phyloP scores from a whole-genome alignment of 2,329 filamentous ascomycete species.

The Onygena corvina region DNA sequence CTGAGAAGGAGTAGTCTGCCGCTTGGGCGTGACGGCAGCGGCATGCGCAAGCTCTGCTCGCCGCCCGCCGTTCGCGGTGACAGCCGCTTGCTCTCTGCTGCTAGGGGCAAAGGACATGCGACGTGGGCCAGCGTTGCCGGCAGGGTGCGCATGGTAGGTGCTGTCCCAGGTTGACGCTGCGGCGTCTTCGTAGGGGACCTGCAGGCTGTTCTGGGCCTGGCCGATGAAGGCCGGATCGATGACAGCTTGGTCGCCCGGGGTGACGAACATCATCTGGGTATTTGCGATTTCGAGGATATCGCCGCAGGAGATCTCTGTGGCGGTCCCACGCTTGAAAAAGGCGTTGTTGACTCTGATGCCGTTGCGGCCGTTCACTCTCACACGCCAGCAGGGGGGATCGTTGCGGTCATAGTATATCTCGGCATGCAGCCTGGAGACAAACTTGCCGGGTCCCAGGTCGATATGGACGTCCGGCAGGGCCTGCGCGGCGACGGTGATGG shows the following conservation, averaged over 20 bases:
- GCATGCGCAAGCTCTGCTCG: slow-evolving; percentile 3
- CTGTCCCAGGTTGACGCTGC: slow-evolving; percentile 26
- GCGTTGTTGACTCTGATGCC: slow-evolving; percentile 72
- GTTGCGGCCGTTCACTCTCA: slow-evolving; percentile 82
- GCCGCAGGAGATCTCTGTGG: slow-evolving; percentile 62
- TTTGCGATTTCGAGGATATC: slow-evolving; percentile 84
- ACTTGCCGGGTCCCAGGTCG: slow-evolving; percentile 74
- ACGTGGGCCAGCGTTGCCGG: slow-evolving; percentile 9
- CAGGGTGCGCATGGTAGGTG: slow-evolving; percentile 30
- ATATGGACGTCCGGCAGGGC: slow-evolving; percentile 56
- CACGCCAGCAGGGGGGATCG: slow-evolving; percentile 59
- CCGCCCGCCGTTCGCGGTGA: slow-evolving; percentile 14
- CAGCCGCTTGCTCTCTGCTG: slow-evolving; percentile 18
- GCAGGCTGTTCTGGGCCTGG: slow-evolving; percentile 44
- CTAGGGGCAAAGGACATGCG: slow-evolving; percentile 7
- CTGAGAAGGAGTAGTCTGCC: slow-evolving; percentile 23
- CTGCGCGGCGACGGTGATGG: slow-evolving; percentile 34
- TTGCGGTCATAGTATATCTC: slow-evolving; percentile 60
- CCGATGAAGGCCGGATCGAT: slow-evolving; percentile 60
- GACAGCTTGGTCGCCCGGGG: slow-evolving; percentile 62
- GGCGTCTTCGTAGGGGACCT: slow-evolving; percentile 26
- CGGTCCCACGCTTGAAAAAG: slow-evolving; percentile 54
- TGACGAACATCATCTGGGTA: slow-evolving; percentile 96
- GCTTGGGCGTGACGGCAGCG: slow-evolving; percentile 28
- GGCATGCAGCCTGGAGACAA: slow-evolving; percentile 65